These are phyloP conservation scores for Rhodamnia rubescens DNA, from an alignment of 345 rosid species.

Conservation along the genomic window DNA sequence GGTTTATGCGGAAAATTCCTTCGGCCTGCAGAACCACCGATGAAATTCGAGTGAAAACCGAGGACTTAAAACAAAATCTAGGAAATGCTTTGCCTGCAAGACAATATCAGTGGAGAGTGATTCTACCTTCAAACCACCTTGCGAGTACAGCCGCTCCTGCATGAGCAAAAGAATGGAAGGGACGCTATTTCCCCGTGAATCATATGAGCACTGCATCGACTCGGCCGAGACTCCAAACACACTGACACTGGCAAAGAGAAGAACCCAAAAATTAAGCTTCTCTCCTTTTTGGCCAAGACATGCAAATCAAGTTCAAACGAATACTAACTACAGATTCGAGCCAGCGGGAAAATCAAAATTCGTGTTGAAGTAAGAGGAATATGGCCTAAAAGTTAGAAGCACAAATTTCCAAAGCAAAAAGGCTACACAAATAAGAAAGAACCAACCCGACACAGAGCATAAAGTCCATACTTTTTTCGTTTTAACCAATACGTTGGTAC, in stretches of 20 bases:
- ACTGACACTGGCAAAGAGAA: constrained; percentile 49
- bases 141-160: constrained; percentile 75
- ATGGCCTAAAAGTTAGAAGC: not conserved
- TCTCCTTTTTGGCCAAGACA: not conserved
- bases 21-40: constrained; percentile 43
- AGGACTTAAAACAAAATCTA: not conserved
- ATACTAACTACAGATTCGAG: not conserved
- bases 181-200: constrained; percentile 72
- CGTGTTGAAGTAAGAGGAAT: not conserved
- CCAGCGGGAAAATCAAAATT: not conserved
- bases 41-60: not conserved
- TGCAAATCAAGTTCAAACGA: not conserved
- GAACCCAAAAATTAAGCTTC: not conserved
- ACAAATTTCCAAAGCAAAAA: not conserved
- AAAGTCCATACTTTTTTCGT: not conserved
- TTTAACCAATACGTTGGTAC: not conserved
- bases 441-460: not conserved
- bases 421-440: not conserved
- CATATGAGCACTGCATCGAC: constrained; percentile 87
- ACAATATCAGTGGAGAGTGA: not conserved
- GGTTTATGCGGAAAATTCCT: constrained; percentile 92
- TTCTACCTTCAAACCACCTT: constrained; percentile 73
- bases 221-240: constrained; percentile 98
- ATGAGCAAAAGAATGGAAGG: constrained; percentile 91
- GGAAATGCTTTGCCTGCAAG: not conserved